Evolutionary conservation across 345 rosid species (phyloP).

Genomic region (Brassica rapa): DNA sequence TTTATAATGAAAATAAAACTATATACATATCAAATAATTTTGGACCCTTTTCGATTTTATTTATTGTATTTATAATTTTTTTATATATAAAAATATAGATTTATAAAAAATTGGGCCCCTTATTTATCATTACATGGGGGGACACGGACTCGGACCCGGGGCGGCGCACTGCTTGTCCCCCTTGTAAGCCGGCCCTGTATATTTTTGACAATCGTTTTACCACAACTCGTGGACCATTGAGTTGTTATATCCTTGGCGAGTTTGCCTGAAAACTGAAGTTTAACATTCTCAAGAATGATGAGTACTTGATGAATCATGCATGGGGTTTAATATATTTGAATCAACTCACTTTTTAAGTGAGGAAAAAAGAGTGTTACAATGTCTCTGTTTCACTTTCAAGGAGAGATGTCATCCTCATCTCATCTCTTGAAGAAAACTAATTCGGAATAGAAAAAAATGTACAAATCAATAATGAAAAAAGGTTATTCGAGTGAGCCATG

Average conservation of each 20-base stretch:
- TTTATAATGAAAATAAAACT: too few relatives aligned
- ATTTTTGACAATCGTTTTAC: too few relatives aligned
- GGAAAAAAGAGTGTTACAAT: conserved; percentile 39
- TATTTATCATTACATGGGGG: too few relatives aligned
- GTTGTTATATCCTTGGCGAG: conserved; percentile 24
- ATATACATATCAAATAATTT: too few relatives aligned
- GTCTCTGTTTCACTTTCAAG: conserved; percentile 43
- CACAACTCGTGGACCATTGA: background rate
- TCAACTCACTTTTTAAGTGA: conserved; percentile 35
- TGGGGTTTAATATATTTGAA: conserved; percentile 19
- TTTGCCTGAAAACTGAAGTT: conserved; percentile 7
- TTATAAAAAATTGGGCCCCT: too few relatives aligned
- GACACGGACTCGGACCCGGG: too few relatives aligned
- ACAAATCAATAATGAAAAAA: conserved; percentile 14
- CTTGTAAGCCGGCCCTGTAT: too few relatives aligned
- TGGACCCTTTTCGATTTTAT: too few relatives aligned
- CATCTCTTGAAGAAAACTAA: conserved; percentile 36
- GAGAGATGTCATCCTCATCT: conserved; percentile 27
- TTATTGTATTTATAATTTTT: too few relatives aligned
- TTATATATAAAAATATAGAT: too few relatives aligned
- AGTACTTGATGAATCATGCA: conserved; percentile 14
- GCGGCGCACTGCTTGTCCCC: too few relatives aligned
- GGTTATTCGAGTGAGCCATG: conserved; percentile 11
- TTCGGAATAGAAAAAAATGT: conserved; percentile 17
- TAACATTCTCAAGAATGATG: background rate